Evolutionary conservation across 108 stramenopile species (phyloP), one percentile per base, ranked within the genome.

Genomic region (Fragilaria crotonensis): DNA sequence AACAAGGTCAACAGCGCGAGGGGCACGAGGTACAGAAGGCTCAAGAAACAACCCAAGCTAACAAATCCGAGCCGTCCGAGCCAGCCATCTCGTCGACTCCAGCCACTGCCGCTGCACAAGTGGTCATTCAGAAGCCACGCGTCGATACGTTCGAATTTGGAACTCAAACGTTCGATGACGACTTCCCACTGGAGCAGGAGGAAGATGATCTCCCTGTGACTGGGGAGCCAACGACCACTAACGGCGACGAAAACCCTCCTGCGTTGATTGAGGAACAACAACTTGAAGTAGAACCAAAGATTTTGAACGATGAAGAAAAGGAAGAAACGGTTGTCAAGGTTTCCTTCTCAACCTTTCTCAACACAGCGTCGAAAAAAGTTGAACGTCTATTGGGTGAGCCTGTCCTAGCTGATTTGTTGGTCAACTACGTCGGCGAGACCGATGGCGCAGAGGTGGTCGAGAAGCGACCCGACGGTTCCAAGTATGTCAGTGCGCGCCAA

Each of bases 321-420:
- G 62, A 75, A 33, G 63, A 67, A 53, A 71, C 81, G 25, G 36
- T 92, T 2, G 32, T 78, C 0, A 77, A 84, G 4, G 59, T 70
- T 23, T 60, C 86, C 27, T 92, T 92, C 48, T 59, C 73, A 0
- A 61, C 70, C 4, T 92, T 92, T 69, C 60, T 92, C 46, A 85
- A 80, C 58, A 69, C 72, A 0, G 84, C 90, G 4, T 83, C 81
- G 46, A 88, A 87, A 70, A 87, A 85, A 48, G 90, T 92, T 20
- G 90, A 92, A 67, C 68, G 85, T 5, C 57, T 88, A 26, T 59
- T 92, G 47, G 86, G 84, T 20, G 73, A 79, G 21, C 59, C 68
- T 2, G 46, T 76, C 17, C 62, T 81, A 21, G 72, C 78, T 0
- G 83, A 90, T 62, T 75, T 90, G 45, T 64, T 81, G 54, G 70